Evolutionary conservation across 768 basidiomycete species (phyloP).

Genomic region (Tulasnella sp.): DNA sequence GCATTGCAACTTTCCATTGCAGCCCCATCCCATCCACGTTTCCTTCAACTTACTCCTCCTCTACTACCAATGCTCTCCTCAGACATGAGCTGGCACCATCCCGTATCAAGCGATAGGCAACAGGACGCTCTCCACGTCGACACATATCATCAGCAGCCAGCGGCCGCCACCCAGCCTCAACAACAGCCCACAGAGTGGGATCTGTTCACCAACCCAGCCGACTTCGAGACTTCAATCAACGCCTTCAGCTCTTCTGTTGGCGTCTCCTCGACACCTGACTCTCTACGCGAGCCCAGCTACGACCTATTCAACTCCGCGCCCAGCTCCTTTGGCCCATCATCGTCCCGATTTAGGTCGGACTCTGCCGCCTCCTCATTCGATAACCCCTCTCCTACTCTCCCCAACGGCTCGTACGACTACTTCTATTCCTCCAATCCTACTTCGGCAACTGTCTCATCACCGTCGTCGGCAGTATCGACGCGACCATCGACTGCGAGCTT

Average conservation of each 20-base stretch:
- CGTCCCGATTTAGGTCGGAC: slow-evolving; percentile 56
- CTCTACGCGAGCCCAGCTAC: slow-evolving; percentile 39
- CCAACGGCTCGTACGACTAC: slow-evolving; percentile 40
- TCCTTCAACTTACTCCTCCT: background rate
- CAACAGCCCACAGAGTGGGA: slow-evolving; percentile 9
- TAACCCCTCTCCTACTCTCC: slow-evolving; percentile 38
- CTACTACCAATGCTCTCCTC: slow-evolving; percentile 12
- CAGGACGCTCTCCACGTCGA: slow-evolving; percentile 11
- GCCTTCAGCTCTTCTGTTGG: background rate
- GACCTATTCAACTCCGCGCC: slow-evolving; percentile 43
- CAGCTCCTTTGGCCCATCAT: slow-evolving; percentile 32
- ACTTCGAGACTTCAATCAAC: slow-evolving; percentile 11
- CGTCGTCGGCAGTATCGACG: slow-evolving; percentile 50
- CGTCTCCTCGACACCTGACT: background rate
- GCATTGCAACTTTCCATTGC: background rate
- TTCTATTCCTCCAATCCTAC: slow-evolving; percentile 35
- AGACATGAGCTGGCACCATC: slow-evolving; percentile 17
- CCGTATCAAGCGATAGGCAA: slow-evolving; percentile 14
- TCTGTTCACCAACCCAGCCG: slow-evolving; percentile 11
- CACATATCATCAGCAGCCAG: slow-evolving; percentile 5
- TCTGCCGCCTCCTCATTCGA: slow-evolving; percentile 60
- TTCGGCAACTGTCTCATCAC: slow-evolving; percentile 43
- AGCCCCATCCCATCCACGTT: background rate
- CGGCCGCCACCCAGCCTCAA: background rate
- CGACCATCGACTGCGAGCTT: slow-evolving; percentile 51